Percentiles rank a stretch among this genome's conserved stretches.
Evolutionary conservation across 371 early-diverging fungal genomes (phyloP).

Genomic region (Chytridiales sp.): DNA sequence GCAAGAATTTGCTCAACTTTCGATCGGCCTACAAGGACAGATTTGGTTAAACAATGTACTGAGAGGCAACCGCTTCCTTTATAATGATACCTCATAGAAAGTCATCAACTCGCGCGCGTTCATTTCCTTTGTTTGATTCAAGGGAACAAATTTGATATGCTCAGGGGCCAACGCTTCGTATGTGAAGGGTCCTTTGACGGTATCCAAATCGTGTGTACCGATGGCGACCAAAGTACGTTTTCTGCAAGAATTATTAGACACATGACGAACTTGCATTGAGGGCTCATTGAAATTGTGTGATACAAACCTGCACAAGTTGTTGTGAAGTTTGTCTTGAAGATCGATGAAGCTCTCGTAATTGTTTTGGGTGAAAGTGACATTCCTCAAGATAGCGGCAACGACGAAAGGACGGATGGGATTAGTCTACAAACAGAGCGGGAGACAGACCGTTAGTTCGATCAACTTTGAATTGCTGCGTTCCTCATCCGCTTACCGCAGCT

Average conservation of each 20-base stretch:
- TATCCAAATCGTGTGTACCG: slow-evolving; percentile 99
- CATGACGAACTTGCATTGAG: not conserved
- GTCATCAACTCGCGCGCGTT: slow-evolving; percentile 87
- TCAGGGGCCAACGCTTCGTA: slow-evolving; percentile 91
- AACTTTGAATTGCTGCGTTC: too few relatives aligned
- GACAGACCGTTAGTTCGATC: not conserved
- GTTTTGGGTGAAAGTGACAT: slow-evolving; percentile 80
- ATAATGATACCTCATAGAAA: slow-evolving; percentile 70
- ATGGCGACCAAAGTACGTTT: slow-evolving; percentile 97
- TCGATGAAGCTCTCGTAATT: slow-evolving; percentile 96
- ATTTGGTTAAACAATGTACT: not conserved
- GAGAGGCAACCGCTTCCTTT: not conserved
- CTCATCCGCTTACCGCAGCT: too few relatives aligned
- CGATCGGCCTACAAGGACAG: slow-evolving; percentile 36
- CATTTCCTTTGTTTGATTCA: slow-evolving; percentile 89
- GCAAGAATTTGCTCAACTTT: slow-evolving; percentile 89
- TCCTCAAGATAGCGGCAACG: slow-evolving; percentile 93
- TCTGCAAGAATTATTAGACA: slow-evolving; percentile 40
- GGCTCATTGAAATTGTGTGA: not conserved
- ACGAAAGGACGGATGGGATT: slow-evolving; percentile 82
- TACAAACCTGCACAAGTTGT: slow-evolving; percentile 89
- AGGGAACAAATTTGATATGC: slow-evolving; percentile 90
- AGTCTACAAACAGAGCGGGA: slow-evolving; percentile 26
- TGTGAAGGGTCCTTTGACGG: slow-evolving; percentile 90
- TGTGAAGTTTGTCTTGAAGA: slow-evolving; percentile 99